Evolutionary conservation across 345 rosid genomes (phyloP).

Genomic region (Jatropha curcas): DNA sequence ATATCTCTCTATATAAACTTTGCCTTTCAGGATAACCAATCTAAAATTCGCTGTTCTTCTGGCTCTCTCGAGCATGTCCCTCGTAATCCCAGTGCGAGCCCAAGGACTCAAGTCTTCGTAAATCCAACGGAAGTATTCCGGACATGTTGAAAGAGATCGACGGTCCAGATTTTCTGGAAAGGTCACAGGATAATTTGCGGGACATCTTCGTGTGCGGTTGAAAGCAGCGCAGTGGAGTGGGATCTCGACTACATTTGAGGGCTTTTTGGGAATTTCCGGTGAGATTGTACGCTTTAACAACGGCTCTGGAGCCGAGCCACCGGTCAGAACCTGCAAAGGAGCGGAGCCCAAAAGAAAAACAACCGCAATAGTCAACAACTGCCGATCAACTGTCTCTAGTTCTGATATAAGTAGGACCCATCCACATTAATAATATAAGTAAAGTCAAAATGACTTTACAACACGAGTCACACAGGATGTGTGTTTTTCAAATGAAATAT

Average conservation of each 20-base stretch:
- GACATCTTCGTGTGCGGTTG: conserved; percentile 41
- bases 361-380: no score
- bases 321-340: conserved; percentile 22
- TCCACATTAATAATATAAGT: not conserved
- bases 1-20: conserved; percentile 24
- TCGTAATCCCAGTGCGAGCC: conserved; percentile 28
- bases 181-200: conserved; percentile 34
- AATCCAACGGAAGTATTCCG: conserved; percentile 32
- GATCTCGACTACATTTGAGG: conserved; percentile 26
- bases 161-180: conserved; percentile 22
- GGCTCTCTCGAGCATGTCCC: conserved; percentile 26
- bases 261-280: conserved; percentile 16
- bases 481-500: not conserved
- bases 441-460: no score
- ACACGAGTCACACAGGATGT: not conserved
- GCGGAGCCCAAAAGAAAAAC: not conserved
- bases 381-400: not conserved
- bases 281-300: not conserved
- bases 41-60: conserved; percentile 24
- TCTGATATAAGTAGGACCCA: not conserved
- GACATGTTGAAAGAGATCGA: conserved; percentile 17
- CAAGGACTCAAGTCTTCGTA: conserved; percentile 32
- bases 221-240: conserved; percentile 50
- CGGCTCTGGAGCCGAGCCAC: conserved; percentile 15
- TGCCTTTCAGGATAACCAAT: conserved; percentile 23